phyloP scores from a whole-genome alignment of 2,329 filamentous ascomycete species.

The Stagonosporopsis rhizophila region DNA sequence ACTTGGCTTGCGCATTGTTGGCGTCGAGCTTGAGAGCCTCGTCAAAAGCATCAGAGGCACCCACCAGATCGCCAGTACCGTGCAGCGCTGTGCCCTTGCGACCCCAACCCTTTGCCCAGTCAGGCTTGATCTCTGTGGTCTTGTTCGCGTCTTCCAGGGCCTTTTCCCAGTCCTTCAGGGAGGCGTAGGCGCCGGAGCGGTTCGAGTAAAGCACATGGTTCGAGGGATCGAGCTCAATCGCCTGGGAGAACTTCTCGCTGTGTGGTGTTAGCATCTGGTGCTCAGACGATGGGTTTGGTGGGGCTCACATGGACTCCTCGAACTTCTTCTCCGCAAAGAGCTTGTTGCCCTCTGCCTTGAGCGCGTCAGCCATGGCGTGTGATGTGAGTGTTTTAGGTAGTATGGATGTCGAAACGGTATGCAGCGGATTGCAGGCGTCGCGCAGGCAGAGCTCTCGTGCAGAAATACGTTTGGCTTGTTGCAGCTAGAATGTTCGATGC shows the following conservation, averaged over 20 bases:
- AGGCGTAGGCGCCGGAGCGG: conserved; percentile 85
- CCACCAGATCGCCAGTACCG: conserved; percentile 83
- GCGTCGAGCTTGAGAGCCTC: conserved; percentile 93
- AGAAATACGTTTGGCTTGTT: conserved; percentile 41
- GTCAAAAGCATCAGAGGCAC: conserved; percentile 88
- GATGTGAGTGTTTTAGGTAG: conserved; percentile 9
- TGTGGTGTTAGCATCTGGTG: conserved; percentile 23
- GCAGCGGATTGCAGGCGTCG: conserved; percentile 17
- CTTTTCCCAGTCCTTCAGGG: conserved; percentile 84
- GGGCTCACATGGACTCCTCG: conserved; percentile 85
- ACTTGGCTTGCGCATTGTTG: conserved; percentile 90
- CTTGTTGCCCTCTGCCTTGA: conserved; percentile 98
- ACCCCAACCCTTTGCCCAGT: conserved; percentile 97
- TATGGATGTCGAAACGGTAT: conserved; percentile 4
- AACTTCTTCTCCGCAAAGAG: conserved; percentile 98
- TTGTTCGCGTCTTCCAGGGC: conserved; percentile 91
- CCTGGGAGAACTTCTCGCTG: conserved; percentile 93
- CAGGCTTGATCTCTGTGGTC: conserved; percentile 91
- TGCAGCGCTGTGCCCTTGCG: conserved; percentile 92
- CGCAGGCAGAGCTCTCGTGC: conserved; percentile 35
- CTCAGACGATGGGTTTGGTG: conserved; percentile 19
- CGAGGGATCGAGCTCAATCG: conserved; percentile 82
- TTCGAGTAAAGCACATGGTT: conserved; percentile 99
- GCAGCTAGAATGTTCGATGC: conserved; percentile 48
- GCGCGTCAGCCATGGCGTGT: conserved; percentile 71